Percentiles rank a stretch among this genome's conserved stretches.
Conservation (phyloP, 495 filamentous ascomycete genomes). For the Monascus purpureus region DNA sequence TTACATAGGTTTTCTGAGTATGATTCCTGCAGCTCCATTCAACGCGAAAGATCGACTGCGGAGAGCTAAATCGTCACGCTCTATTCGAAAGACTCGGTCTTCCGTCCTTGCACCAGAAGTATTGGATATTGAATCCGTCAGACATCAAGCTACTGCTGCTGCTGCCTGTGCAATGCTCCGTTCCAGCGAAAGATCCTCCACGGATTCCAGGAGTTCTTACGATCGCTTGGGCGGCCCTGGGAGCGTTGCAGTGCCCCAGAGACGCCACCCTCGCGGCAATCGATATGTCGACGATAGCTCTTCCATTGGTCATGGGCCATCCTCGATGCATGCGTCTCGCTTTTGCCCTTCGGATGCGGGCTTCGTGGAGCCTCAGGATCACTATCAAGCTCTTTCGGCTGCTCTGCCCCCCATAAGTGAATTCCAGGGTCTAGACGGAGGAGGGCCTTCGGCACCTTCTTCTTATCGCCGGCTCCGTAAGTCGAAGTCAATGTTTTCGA, state of each 20-base stretch:
- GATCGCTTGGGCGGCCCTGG: slow-evolving; percentile 18
- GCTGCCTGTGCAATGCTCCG: slow-evolving; percentile 51
- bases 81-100: slow-evolving; percentile 28
- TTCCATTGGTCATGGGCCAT: too few relatives aligned
- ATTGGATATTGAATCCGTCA: slow-evolving; percentile 40
- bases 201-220: slow-evolving; percentile 16
- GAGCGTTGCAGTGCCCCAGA: slow-evolving; percentile 25
- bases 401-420: slow-evolving; percentile 24
- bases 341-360: neutral
- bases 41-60: slow-evolving; percentile 32
- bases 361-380: neutral
- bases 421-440: slow-evolving; percentile 36
- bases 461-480: slow-evolving; percentile 64
- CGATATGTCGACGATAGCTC: slow-evolving; percentile 3
- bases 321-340: too few relatives aligned
- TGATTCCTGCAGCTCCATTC: slow-evolving; percentile 13
- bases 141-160: slow-evolving; percentile 50
- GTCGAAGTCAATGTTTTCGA: slow-evolving; percentile 57
- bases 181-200: slow-evolving; percentile 32
- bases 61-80: slow-evolving; percentile 50
- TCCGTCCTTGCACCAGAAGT: slow-evolving; percentile 18
- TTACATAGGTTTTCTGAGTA: slow-evolving; percentile 16
- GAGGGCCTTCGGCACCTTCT: slow-evolving; percentile 51
- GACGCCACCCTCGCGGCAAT: slow-evolving; percentile 9
- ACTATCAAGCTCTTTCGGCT: slow-evolving; percentile 6